These are phyloP conservation scores for Symbiodinium pilosum DNA, from an alignment of 73 alveolate species.

Conservation along the genomic window DNA sequence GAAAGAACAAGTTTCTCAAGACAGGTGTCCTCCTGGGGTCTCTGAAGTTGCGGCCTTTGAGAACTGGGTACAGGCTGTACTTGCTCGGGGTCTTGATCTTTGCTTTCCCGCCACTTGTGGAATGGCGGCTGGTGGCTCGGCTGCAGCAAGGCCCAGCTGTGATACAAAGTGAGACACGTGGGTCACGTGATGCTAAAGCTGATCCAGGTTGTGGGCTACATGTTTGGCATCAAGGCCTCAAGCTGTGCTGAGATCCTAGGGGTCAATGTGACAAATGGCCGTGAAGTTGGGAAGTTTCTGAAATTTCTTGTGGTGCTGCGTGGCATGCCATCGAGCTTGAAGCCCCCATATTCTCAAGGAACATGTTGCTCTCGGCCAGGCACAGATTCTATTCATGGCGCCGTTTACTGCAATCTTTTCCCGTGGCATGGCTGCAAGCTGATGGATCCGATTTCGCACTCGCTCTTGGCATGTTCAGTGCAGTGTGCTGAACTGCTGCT, in stretches of 20 bases:
- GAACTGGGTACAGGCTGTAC: not conserved
- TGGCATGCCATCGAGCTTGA: too few species aligned
- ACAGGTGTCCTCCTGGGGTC: too few species aligned
- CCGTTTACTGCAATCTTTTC: slow-evolving; percentile 6
- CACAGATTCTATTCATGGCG: slow-evolving; percentile 28
- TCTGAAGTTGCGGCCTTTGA: too few species aligned
- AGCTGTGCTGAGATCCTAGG: not conserved
- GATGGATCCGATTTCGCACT: not conserved
- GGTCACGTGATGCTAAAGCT: too few species aligned
- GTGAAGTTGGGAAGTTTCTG: too few species aligned
- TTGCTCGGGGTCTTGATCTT: not conserved
- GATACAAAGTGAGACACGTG: too few species aligned
- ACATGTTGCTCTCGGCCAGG: not conserved
- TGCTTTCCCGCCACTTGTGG: not conserved
- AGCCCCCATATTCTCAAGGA: not conserved
- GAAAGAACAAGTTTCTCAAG: too few species aligned
- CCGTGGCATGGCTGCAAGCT: not conserved
- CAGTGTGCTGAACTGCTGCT: too few species aligned
- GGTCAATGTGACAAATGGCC: not conserved
- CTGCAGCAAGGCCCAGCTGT: too few species aligned
- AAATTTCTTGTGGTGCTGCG: too few species aligned
- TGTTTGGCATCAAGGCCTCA: not conserved
- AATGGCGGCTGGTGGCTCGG: not conserved
- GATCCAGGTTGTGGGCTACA: not conserved
- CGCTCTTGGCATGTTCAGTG: too few species aligned